Conservation (phyloP, 2,329 filamentous ascomycete species). For the Blastomyces percursus region DNA sequence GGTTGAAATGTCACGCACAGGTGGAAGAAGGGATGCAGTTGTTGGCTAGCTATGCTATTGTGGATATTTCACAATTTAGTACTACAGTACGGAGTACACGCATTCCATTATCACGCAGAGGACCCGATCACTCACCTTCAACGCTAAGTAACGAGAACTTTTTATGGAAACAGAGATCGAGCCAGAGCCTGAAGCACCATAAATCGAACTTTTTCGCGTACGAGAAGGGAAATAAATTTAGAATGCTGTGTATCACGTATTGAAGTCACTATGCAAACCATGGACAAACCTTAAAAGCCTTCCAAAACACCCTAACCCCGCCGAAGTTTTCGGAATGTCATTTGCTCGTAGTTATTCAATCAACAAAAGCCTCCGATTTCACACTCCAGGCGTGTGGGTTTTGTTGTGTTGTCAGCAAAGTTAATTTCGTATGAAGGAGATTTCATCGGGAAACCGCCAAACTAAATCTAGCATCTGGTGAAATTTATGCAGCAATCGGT, state of each 20-base stretch:
- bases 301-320: neutral
- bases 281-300: neutral
- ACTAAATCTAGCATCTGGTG: neutral
- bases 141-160: neutral
- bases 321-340: neutral
- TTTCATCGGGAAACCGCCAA: neutral
- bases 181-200: neutral
- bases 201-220: neutral
- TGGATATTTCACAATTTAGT: too few relatives aligned
- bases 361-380: neutral
- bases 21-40: neutral
- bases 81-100: too few relatives aligned
- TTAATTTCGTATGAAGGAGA: neutral
- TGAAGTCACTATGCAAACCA: neutral
- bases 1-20: neutral
- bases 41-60: too few relatives aligned
- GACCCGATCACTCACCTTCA: too few relatives aligned
- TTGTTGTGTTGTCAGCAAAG: neutral
- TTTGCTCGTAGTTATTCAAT: neutral
- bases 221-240: neutral
- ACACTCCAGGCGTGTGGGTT: neutral
- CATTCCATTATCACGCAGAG: neutral
- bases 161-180: neutral
- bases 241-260: neutral
- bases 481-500: neutral